Percentiles rank a stretch among this genome's conserved stretches.
Conservation (phyloP, 2,329 filamentous ascomycete genomes). For the Helotiales sp. region DNA sequence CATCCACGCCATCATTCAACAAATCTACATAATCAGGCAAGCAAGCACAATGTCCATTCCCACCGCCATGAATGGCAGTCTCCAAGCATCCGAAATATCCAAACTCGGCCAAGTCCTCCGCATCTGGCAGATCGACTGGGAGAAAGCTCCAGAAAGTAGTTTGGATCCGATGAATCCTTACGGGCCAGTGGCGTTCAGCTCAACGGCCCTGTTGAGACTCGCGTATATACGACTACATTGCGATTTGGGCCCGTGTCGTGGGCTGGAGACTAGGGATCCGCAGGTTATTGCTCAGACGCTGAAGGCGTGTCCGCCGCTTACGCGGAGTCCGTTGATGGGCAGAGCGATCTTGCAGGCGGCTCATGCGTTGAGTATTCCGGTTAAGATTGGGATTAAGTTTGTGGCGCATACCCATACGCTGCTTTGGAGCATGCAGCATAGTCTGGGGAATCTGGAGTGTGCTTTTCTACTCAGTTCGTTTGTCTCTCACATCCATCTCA, state of each 20-base stretch:
- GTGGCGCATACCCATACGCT: constrained; percentile 64
- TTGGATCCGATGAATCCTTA: constrained; percentile 58
- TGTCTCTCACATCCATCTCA: background rate
- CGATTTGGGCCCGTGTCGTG: constrained; percentile 65
- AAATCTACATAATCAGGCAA: constrained; percentile 66
- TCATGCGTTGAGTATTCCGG: constrained; percentile 70
- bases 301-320: constrained; percentile 60
- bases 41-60: background rate
- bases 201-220: constrained; percentile 62
- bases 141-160: constrained; percentile 47
- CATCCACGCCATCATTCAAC: constrained; percentile 73
- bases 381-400: constrained; percentile 67
- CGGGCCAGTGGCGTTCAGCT: constrained; percentile 69
- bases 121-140: constrained; percentile 63
- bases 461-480: constrained; percentile 63
- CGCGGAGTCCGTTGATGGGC: constrained; percentile 63
- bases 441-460: constrained; percentile 65
- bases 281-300: constrained; percentile 64
- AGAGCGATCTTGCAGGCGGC: constrained; percentile 70
- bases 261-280: constrained; percentile 69
- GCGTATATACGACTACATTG: constrained; percentile 70
- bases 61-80: background rate
- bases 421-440: constrained; percentile 66
- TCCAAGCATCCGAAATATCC: constrained; percentile 56
- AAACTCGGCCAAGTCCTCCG: constrained; percentile 60